These are phyloP conservation scores for Dipodascus geniculatus DNA, from an alignment of 805 yeast species.

Conservation along the genomic window DNA sequence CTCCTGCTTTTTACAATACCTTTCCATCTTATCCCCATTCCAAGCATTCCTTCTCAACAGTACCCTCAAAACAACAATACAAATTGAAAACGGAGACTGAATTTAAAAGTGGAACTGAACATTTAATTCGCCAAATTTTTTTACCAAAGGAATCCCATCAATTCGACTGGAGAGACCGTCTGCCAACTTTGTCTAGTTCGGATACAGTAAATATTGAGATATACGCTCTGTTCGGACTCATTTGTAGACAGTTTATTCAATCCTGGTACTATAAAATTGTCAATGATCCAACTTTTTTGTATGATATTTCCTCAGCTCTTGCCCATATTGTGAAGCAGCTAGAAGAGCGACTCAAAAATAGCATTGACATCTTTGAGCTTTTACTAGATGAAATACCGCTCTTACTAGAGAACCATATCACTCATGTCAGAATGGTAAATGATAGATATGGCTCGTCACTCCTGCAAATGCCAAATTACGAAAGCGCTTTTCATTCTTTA, in stretches of 20 bases:
- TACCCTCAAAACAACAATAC: neutral
- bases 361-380: slow-evolving; percentile 27
- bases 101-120: slow-evolving; percentile 9
- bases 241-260: slow-evolving; percentile 36
- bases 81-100: neutral
- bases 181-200: slow-evolving; percentile 32
- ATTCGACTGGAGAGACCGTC: slow-evolving; percentile 14
- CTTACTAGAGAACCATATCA: slow-evolving; percentile 30
- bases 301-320: slow-evolving; percentile 29
- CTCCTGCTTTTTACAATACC: neutral
- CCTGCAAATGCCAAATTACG: slow-evolving; percentile 24
- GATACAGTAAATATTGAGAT: slow-evolving; percentile 33
- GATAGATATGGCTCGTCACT: slow-evolving; percentile 23
- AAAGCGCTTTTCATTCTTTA: slow-evolving; percentile 25
- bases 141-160: slow-evolving; percentile 15
- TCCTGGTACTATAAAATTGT: slow-evolving; percentile 35
- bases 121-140: slow-evolving; percentile 19
- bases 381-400: slow-evolving; percentile 36
- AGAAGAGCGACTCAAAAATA: slow-evolving; percentile 21
- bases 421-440: slow-evolving; percentile 18
- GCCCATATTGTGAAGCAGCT: slow-evolving; percentile 32
- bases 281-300: slow-evolving; percentile 31
- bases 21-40: neutral
- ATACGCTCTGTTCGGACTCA: slow-evolving; percentile 35
- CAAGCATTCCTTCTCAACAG: neutral